Evolutionary conservation across 1,139 yeast species (phyloP).

Genomic region (Yamadazyma triangularis): DNA sequence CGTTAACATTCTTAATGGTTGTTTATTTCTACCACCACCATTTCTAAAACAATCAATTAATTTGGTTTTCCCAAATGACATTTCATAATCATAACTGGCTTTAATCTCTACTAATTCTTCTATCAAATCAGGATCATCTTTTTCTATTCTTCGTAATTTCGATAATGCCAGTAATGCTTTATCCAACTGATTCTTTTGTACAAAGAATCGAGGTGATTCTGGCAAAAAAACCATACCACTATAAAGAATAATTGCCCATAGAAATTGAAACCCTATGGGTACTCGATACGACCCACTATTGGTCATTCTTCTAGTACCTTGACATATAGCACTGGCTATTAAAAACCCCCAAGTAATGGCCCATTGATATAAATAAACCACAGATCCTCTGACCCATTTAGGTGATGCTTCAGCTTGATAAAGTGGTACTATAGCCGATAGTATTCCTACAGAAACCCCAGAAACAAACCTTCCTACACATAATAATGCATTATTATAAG

Average conservation of each 20-base stretch:
- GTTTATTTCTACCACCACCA: constrained; percentile 65
- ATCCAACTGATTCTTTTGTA: constrained; percentile 56
- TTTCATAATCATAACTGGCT: constrained; percentile 72
- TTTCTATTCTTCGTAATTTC: constrained; percentile 37
- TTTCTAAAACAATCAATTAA: constrained; percentile 60
- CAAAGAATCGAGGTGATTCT: constrained; percentile 70
- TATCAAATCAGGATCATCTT: constrained; percentile 57
- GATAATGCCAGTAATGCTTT: constrained; percentile 49
- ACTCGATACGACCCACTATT: constrained; percentile 62
- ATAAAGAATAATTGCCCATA: constrained; percentile 60
- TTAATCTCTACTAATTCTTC: constrained; percentile 77
- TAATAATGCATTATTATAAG: constrained; percentile 26
- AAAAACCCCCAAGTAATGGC: constrained; percentile 80
- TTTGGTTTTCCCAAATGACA: constrained; percentile 55
- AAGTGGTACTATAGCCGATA: constrained; percentile 65
- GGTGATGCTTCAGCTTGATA: constrained; percentile 84
- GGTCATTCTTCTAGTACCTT: constrained; percentile 57
- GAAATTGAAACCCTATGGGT: constrained; percentile 69
- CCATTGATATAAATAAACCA: constrained; percentile 79
- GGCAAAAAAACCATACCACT: constrained; percentile 67
- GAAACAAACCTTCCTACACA: constrained; percentile 42
- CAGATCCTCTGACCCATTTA: constrained; percentile 73
- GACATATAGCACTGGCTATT: constrained; percentile 72
- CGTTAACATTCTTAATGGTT: constrained; percentile 58
- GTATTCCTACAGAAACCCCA: constrained; percentile 43